Evolutionary conservation across 2,329 filamentous ascomycete species (phyloP).

Genomic region (Purpureocillium lavendulum): DNA sequence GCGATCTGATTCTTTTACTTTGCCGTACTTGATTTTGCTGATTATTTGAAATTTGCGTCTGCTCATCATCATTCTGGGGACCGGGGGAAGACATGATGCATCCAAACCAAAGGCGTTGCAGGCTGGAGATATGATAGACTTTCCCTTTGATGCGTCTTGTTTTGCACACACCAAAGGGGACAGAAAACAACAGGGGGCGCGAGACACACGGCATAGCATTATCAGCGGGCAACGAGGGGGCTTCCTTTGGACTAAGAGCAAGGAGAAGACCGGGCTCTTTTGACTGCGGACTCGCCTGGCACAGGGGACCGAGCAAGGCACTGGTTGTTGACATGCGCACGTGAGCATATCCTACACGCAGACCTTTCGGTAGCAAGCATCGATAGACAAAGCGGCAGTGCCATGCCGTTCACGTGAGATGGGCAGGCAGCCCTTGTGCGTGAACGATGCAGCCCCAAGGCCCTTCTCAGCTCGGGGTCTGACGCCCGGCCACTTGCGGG

Average conservation of each 20-base stretch:
- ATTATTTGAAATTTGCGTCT: constrained; percentile 4
- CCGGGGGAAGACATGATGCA: constrained; percentile 10
- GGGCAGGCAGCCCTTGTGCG: too few relatives aligned
- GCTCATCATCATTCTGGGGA: constrained; percentile 9
- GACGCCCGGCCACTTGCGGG: too few relatives aligned
- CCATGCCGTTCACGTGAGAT: constrained; percentile 1
- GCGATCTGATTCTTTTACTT: too few relatives aligned
- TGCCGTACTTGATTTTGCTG: not conserved
- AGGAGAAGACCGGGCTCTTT: not conserved
- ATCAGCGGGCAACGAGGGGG: too few relatives aligned
- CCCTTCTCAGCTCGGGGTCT: too few relatives aligned
- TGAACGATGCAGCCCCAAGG: too few relatives aligned
- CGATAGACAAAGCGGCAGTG: constrained; percentile 3
- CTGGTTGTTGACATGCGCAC: not conserved
- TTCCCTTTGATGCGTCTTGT: constrained; percentile 4
- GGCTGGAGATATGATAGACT: constrained; percentile 20
- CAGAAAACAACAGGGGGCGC: not conserved
- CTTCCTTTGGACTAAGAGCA: too few relatives aligned
- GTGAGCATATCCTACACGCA: not conserved
- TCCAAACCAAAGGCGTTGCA: constrained; percentile 20
- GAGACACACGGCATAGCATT: not conserved
- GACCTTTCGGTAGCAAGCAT: constrained; percentile 5
- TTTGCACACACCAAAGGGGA: not conserved
- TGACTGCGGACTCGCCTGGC: too few relatives aligned
- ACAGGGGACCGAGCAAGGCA: not conserved